A percentile compares a stretch with the other conserved stretches of the same genome.
phyloP scores from a whole-genome alignment of 345 rosid genomes.

The Turnera subulata region DNA sequence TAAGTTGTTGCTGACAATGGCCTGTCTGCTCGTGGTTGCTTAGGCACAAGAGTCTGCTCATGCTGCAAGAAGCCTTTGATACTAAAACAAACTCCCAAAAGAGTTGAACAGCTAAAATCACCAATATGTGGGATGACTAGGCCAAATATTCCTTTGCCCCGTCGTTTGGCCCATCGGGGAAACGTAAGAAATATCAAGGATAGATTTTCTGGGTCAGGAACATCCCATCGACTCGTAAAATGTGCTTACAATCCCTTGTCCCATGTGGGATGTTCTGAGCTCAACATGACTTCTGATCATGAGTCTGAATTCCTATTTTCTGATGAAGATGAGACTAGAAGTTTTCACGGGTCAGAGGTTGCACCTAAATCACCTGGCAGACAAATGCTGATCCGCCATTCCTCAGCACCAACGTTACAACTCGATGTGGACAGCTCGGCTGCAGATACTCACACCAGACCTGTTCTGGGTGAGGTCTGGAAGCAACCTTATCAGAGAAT shows the following conservation, averaged over 20 bases:
- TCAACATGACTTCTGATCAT: slow-evolving; percentile 20
- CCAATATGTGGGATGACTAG: slow-evolving; percentile 6
- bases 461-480: slow-evolving; percentile 8
- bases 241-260: slow-evolving; percentile 21
- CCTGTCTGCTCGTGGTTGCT: slow-evolving; percentile 8
- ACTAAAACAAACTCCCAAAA: slow-evolving; percentile 28
- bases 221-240: slow-evolving; percentile 20
- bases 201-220: slow-evolving; percentile 22
- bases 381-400: background rate
- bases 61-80: slow-evolving; percentile 23
- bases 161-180: slow-evolving; percentile 23
- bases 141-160: slow-evolving; percentile 23
- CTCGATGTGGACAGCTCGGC: slow-evolving; percentile 13
- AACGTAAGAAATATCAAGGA: slow-evolving; percentile 39
- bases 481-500: slow-evolving; percentile 21
- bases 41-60: slow-evolving; percentile 13
- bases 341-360: slow-evolving; percentile 16
- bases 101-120: slow-evolving; percentile 29
- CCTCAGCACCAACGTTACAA: slow-evolving; percentile 7
- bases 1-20: slow-evolving; percentile 4
- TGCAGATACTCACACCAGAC: slow-evolving; percentile 9
- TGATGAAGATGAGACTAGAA: slow-evolving; percentile 32
- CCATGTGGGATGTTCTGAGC: slow-evolving; percentile 16
- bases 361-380: slow-evolving; percentile 12
- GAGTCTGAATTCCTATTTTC: slow-evolving; percentile 18